Conservation (phyloP, 208 protist species). For the Borovskyia barvae region DNA sequence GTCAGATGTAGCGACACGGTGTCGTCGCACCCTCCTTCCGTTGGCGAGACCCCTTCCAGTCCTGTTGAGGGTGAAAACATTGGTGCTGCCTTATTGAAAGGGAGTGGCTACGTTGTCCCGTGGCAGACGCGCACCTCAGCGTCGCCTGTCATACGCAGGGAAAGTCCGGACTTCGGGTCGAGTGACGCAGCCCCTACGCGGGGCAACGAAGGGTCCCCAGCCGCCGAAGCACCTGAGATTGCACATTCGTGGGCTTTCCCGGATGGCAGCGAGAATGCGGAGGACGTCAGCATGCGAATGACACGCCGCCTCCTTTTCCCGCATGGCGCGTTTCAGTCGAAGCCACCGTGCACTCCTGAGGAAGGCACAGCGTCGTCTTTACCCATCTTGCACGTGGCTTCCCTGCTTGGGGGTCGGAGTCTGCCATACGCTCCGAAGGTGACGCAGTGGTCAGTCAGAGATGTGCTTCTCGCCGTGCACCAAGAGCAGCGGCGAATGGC, state of each 20-base stretch:
- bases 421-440: conserved; percentile 15
- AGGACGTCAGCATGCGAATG: conserved; percentile 2
- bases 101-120: conserved; percentile 18
- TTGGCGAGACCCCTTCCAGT: no score
- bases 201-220: no score
- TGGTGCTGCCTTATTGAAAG: conserved; percentile 2
- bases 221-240: not conserved
- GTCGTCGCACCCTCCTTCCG: no score
- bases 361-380: no score
- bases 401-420: conserved; percentile 14
- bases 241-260: no score
- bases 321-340: not conserved
- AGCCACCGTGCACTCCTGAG: no score
- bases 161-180: no score
- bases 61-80: no score
- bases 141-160: no score
- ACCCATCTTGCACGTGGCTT: no score
- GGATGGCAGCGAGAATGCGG: not conserved
- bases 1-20: no score
- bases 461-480: conserved; percentile 16
- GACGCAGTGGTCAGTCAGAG: conserved; percentile 21
- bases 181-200: no score
- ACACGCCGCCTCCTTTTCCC: conserved; percentile 22
- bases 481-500: conserved; percentile 24
- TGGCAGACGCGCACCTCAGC: conserved; percentile 17